These are phyloP conservation scores for Telfairia occidentalis DNA, from an alignment of 331 rosid species.

Conservation along the genomic window DNA sequence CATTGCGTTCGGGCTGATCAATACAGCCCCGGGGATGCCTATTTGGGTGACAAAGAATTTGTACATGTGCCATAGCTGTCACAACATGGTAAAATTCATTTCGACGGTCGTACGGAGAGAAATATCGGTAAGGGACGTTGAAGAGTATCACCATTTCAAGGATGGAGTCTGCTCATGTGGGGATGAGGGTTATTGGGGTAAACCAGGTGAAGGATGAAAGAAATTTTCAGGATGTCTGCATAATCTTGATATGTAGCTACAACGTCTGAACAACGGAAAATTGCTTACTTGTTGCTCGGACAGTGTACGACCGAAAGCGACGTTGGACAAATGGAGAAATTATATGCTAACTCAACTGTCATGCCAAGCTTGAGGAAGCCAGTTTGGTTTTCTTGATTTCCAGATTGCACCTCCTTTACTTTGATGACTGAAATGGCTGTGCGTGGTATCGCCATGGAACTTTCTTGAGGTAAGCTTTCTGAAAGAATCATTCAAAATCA, in stretches of 20 bases:
- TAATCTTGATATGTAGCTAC: not conserved
- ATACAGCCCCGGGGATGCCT: slow-evolving; percentile 71
- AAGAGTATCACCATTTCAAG: slow-evolving; percentile 76
- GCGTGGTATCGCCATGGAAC: not conserved
- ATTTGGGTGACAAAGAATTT: slow-evolving; percentile 82
- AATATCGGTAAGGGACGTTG: slow-evolving; percentile 67
- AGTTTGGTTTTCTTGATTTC: not conserved
- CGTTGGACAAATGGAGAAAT: not conserved
- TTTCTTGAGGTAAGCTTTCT: slow-evolving; percentile 1
- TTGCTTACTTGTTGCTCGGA: not conserved
- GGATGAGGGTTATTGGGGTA: slow-evolving; percentile 51
- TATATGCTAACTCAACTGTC: not conserved
- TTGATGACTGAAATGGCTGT: not conserved
- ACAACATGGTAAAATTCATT: slow-evolving; percentile 52
- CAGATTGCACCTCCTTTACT: not conserved
- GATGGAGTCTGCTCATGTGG: slow-evolving; percentile 86
- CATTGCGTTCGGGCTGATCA: slow-evolving; percentile 59
- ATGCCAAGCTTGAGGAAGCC: not conserved
- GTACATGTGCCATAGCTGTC: slow-evolving; percentile 78
- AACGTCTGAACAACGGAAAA: not conserved
- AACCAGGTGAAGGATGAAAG: slow-evolving; percentile 5
- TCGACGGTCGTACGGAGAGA: slow-evolving; percentile 70
- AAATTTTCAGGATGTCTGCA: not conserved
- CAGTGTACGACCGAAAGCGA: not conserved
- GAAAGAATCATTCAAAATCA: not conserved